Conservation (phyloP, 2,329 filamentous ascomycete species). For the Pseudofabraea citricarpa region DNA sequence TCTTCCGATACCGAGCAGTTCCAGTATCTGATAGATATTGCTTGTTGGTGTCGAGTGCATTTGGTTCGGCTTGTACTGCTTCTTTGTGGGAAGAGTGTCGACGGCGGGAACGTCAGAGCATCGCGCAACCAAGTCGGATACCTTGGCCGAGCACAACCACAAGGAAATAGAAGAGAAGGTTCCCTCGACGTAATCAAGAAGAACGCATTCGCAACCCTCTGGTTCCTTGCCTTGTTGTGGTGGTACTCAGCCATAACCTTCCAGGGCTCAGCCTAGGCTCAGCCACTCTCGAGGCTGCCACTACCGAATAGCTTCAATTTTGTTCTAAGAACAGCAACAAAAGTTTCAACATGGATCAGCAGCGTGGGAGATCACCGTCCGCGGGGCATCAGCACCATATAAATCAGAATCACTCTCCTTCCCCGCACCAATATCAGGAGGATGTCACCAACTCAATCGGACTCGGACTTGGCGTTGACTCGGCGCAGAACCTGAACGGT, state of each 20-base stretch:
- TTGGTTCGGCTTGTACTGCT: too few species aligned
- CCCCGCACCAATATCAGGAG: constrained; percentile 43
- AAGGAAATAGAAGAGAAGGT: too few species aligned
- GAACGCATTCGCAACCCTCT: too few species aligned
- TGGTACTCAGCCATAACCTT: constrained; percentile 18
- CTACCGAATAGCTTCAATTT: constrained; percentile 16
- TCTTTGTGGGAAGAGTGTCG: too few species aligned
- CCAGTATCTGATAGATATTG: too few species aligned
- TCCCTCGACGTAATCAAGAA: too few species aligned
- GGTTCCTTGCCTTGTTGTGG: too few species aligned
- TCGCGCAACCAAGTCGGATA: too few species aligned
- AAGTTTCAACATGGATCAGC: constrained; percentile 44
- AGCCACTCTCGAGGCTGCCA: constrained; percentile 25
- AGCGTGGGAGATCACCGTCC: constrained; percentile 59
- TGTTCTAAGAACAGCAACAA: constrained; percentile 31
- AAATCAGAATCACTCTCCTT: constrained; percentile 63
- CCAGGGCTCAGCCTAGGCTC: constrained; percentile 24
- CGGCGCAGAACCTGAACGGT: constrained; percentile 39
- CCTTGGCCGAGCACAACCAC: too few species aligned
- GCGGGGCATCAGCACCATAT: constrained; percentile 56
- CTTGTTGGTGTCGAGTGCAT: too few species aligned
- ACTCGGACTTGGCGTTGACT: constrained; percentile 51
- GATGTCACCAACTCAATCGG: constrained; percentile 48
- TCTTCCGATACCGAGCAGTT: too few species aligned
- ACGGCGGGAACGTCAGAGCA: too few species aligned